Evolutionary conservation across 805 yeast genomes (phyloP), one percentile per base, ranked within the genome.

Genomic region (Naumovozyma dairenensis): DNA sequence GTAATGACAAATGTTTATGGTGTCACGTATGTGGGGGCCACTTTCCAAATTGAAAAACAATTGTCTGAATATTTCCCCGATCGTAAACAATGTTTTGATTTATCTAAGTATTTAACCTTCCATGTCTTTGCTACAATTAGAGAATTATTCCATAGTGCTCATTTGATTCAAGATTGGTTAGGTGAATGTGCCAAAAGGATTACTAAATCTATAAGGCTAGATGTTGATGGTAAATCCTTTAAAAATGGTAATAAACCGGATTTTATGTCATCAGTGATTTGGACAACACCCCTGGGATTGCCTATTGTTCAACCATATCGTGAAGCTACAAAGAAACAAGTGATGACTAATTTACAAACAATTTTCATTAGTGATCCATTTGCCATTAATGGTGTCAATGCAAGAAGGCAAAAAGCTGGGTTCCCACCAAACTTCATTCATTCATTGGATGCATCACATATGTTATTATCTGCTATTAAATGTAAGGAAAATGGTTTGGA

Each of bases 1-100:
- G 97, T 89, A 17, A 89, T 89, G 98, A 89, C 98, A 0, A 87
- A 86, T 50, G 98, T 89, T 24, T 89, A 89, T 54, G 98, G 98
- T 49, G 98, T 89, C 9, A 89, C 98, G 0, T 85, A 72, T 53
- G 72, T 84, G 41, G 98, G 98, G 13, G 98, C 97, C 0, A 74
- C 84, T 13, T 79, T 77, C 3, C 98, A 89, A 60, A 85, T 89
- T 49, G 72, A 75, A 37, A 81, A 78, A 49, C 87, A 87, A 52
- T 62, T 89, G 36, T 71, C 70, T 20, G 77, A 74, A 31, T 57
- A 73, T 33, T 74, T 71, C 37, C 73, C 65, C 35, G 72, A 69
- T 16, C 55, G 53, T 12, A 69, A 62, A 10, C 63, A 65, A 35
- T 60, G 72, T 1, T 67, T 70, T 45, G 60, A 66, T 15, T 51